These are phyloP conservation scores for Phyllostachys edulis DNA, from an alignment of 176 grass and related monocot species.

Conservation along the genomic window DNA sequence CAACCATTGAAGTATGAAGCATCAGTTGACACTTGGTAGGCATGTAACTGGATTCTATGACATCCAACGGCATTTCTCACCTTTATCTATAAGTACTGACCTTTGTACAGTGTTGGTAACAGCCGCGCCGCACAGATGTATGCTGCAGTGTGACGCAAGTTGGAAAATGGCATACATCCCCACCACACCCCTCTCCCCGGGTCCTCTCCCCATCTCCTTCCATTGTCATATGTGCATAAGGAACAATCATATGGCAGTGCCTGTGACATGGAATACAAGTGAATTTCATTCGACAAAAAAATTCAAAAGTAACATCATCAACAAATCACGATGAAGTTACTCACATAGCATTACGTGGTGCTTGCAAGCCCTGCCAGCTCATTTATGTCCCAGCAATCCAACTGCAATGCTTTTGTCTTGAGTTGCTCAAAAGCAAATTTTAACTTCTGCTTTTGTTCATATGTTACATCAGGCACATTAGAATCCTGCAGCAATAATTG, in stretches of 20 bases:
- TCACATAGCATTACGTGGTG: conserved; percentile 20
- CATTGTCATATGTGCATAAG: neutral
- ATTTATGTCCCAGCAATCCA: conserved; percentile 42
- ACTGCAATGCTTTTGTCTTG: conserved; percentile 47
- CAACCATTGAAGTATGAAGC: neutral
- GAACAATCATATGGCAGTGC: neutral
- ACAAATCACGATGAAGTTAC: neutral
- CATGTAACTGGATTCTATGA: neutral
- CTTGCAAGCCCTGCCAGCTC: conserved; percentile 40
- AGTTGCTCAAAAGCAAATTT: conserved; percentile 54
- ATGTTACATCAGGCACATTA: conserved; percentile 36
- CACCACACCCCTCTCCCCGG: neutral
- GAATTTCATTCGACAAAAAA: neutral
- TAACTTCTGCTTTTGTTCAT: conserved; percentile 43
- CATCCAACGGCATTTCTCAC: neutral
- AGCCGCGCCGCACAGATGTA: neutral
- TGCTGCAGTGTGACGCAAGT: neutral
- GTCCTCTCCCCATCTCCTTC: conserved; percentile 1
- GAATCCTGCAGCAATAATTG: conserved; percentile 34
- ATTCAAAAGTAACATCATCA: neutral
- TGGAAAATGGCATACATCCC: neutral
- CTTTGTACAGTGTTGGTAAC: neutral
- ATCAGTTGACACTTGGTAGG: neutral
- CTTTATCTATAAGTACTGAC: neutral
- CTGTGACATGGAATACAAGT: conserved; percentile 5